Percentiles rank a stretch among this genome's conserved stretches.
Conservation (phyloP, 2,329 filamentous ascomycete genomes). For the Venturia effusa region DNA sequence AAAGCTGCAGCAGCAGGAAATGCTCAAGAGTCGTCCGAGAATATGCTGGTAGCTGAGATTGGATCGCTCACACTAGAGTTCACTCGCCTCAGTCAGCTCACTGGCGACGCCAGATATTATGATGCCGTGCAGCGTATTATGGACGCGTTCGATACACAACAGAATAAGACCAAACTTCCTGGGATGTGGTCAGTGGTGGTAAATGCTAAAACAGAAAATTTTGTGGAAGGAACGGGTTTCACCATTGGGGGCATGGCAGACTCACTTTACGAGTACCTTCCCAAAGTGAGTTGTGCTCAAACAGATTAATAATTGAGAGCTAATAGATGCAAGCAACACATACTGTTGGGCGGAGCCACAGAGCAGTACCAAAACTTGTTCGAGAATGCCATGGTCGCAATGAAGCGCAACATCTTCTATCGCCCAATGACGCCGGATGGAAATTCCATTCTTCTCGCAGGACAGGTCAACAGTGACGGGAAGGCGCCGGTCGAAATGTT, state of each 20-base stretch:
- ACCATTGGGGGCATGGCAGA: slow-evolving; percentile 47
- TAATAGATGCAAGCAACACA: slow-evolving; percentile 38
- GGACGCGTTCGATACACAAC: slow-evolving; percentile 22
- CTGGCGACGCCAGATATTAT: slow-evolving; percentile 25
- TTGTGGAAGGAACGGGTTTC: slow-evolving; percentile 22
- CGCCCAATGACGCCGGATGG: slow-evolving; percentile 60
- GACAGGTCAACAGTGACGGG: slow-evolving; percentile 32
- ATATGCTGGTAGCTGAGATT: slow-evolving; percentile 25
- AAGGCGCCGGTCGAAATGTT: slow-evolving; percentile 33
- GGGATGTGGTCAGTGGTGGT: slow-evolving; percentile 27
- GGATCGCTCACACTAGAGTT: slow-evolving; percentile 30
- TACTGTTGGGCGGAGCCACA: slow-evolving; percentile 58
- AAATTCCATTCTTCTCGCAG: slow-evolving; percentile 62
- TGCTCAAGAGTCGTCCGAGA: slow-evolving; percentile 21
- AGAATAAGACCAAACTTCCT: slow-evolving; percentile 25
- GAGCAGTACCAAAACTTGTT: slow-evolving; percentile 66
- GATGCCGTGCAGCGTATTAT: slow-evolving; percentile 28
- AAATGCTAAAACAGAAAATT: slow-evolving; percentile 20
- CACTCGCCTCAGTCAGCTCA: slow-evolving; percentile 28
- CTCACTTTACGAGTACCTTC: slow-evolving; percentile 47
- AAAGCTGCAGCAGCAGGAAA: slow-evolving; percentile 20
- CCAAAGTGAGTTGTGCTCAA: slow-evolving; percentile 31
- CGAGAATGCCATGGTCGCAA: slow-evolving; percentile 52
- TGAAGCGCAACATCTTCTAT: slow-evolving; percentile 65
- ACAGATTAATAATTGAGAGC: neutral